Evolutionary conservation across 116 monocot species (phyloP).

Genomic region (Phalaenopsis hybrid): DNA sequence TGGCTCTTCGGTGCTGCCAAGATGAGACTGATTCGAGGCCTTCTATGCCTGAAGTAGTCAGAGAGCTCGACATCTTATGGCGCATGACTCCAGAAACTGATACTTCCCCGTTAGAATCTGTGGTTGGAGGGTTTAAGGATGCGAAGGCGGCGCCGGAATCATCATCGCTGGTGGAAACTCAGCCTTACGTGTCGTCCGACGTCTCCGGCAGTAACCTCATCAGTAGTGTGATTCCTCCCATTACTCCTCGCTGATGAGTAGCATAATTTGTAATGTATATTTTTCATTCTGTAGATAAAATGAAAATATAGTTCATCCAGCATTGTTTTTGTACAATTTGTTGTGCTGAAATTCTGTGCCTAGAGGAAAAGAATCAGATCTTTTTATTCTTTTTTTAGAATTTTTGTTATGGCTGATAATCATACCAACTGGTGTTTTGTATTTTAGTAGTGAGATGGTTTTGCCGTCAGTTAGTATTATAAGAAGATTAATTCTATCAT

Average conservation of each 20-base stretch:
- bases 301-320: not conserved
- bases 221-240: conserved; percentile 49
- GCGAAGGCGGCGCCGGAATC: conserved; percentile 13
- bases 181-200: conserved; percentile 36
- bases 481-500: no score
- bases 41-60: conserved; percentile 74
- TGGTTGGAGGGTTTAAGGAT: conserved; percentile 14
- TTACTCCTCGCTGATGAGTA: conserved; percentile 47
- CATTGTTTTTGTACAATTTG: not conserved
- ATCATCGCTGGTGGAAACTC: conserved; percentile 11
- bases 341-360: not conserved
- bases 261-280: not conserved
- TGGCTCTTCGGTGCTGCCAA: conserved; percentile 80
- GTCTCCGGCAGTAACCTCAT: conserved; percentile 59
- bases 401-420: no score
- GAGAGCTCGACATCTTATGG: conserved; percentile 79
- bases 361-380: not conserved
- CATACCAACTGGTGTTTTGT: not conserved
- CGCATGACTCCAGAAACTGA: conserved; percentile 46
- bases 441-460: not conserved
- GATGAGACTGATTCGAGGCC: conserved; percentile 83
- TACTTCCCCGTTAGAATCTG: conserved; percentile 24
- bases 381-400: not conserved
- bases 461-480: no score
- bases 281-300: not conserved